A percentile compares a stretch with the other conserved stretches of the same genome.
phyloP scores from a whole-genome alignment of 140 eudicot species.

The Erigeron philadelphicus region DNA sequence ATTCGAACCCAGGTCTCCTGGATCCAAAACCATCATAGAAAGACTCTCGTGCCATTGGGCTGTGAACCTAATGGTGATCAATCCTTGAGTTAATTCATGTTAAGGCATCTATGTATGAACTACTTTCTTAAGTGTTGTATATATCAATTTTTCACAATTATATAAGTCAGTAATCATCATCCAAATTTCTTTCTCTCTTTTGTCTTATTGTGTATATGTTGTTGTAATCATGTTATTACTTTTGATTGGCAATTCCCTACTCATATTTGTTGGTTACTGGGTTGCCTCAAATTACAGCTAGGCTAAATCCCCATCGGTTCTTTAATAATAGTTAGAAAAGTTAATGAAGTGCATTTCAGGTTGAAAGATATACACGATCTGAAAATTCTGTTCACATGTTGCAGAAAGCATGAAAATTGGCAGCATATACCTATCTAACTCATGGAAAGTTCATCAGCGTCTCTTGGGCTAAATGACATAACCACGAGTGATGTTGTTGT shows the following conservation, averaged over 20 bases:
- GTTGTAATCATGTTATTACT: neutral
- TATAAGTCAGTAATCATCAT: neutral
- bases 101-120: neutral
- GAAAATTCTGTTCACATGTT: constrained; percentile 10
- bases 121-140: neutral
- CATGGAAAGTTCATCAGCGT: constrained; percentile 47
- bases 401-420: constrained; percentile 53
- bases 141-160: neutral
- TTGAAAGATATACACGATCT: neutral
- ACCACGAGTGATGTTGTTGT: constrained; percentile 48
- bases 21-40: too few species aligned
- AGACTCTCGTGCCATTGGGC: too few species aligned
- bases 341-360: constrained; percentile 7
- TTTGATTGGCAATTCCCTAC: too few species aligned
- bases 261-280: too few species aligned
- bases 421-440: constrained; percentile 22
- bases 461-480: constrained; percentile 41
- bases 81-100: constrained; percentile 3
- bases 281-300: too few species aligned
- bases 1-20: too few species aligned
- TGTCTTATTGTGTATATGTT: neutral
- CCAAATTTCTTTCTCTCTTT: neutral
- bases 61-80: too few species aligned
- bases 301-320: too few species aligned
- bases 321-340: neutral